Evolutionary conservation across 2,329 filamentous ascomycete genomes (phyloP).

Genomic region (Fusarium nematophilum): DNA sequence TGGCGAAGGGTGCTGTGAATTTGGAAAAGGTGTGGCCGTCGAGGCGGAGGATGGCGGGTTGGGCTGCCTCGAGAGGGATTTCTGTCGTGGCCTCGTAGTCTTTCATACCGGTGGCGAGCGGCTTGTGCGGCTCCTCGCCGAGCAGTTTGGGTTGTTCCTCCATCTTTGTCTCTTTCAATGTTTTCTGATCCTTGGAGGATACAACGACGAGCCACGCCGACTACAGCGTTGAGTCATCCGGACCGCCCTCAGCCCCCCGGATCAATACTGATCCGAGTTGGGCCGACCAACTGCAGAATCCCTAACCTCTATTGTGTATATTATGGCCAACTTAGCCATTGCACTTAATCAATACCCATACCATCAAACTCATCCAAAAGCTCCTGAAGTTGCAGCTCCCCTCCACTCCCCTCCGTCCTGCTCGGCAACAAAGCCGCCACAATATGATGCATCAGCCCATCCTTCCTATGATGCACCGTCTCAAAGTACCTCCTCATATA

Average conservation of each 20-base stretch:
- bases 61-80: conserved; percentile 9
- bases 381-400: too few relatives aligned
- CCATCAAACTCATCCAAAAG: too few relatives aligned
- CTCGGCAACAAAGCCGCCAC: neutral
- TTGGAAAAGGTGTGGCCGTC: conserved; percentile 34
- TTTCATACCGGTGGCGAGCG: conserved; percentile 27
- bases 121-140: neutral
- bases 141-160: neutral
- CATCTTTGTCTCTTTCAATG: neutral
- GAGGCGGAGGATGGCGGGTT: conserved; percentile 28
- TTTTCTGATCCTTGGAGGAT: neutral
- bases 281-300: too few relatives aligned
- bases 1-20: conserved; percentile 25
- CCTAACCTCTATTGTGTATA: too few relatives aligned
- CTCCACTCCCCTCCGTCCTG: too few relatives aligned
- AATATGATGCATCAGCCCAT: neutral
- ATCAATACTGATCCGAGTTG: too few relatives aligned
- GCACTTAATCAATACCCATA: too few relatives aligned
- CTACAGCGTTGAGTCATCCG: too few relatives aligned
- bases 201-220: too few relatives aligned
- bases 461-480: neutral
- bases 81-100: conserved; percentile 24
- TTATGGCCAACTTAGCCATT: too few relatives aligned
- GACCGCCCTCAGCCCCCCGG: too few relatives aligned
- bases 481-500: neutral